phyloP scores from a whole-genome alignment of 164 flowering plant genomes.

The Nelumbo lutea region DNA sequence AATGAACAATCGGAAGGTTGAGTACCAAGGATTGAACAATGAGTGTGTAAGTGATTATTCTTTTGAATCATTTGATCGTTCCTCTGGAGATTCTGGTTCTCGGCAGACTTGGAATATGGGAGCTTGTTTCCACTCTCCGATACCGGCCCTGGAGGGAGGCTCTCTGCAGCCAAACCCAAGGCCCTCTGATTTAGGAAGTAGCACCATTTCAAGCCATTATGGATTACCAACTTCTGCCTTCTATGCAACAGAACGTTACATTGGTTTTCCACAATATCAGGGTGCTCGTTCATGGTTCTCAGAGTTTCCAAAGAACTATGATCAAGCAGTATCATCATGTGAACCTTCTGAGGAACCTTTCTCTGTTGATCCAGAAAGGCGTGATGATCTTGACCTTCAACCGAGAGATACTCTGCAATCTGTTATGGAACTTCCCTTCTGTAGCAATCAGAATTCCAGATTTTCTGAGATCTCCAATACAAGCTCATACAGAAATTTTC shows the following conservation, averaged over 20 bases:
- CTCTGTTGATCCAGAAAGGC: slow-evolving; percentile 20
- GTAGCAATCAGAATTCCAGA: slow-evolving; percentile 16
- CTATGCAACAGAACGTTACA: slow-evolving; percentile 41
- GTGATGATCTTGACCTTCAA: slow-evolving; percentile 22
- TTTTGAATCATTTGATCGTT: slow-evolving; percentile 17
- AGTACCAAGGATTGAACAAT: slow-evolving; percentile 22
- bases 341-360: slow-evolving; percentile 22
- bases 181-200: slow-evolving; percentile 19
- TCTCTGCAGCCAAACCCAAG: slow-evolving; percentile 18
- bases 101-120: slow-evolving; percentile 35
- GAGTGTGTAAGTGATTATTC: slow-evolving; percentile 24
- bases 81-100: slow-evolving; percentile 18
- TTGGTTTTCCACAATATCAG: slow-evolving; percentile 38
- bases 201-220: slow-evolving; percentile 28
- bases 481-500: slow-evolving; percentile 12
- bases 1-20: slow-evolving; percentile 45
- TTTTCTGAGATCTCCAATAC: slow-evolving; percentile 13
- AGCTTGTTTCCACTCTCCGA: slow-evolving; percentile 13
- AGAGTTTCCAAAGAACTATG: slow-evolving; percentile 20
- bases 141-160: slow-evolving; percentile 18
- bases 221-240: slow-evolving; percentile 44
- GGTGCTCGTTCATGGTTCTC: slow-evolving; percentile 19
- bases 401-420: slow-evolving; percentile 30
- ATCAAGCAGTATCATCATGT: slow-evolving; percentile 20
- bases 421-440: slow-evolving; percentile 20